Evolutionary conservation across 2,329 filamentous ascomycete genomes (phyloP), one percentile per base, ranked within the genome.

Genomic region (Fusarium albosuccineum): DNA sequence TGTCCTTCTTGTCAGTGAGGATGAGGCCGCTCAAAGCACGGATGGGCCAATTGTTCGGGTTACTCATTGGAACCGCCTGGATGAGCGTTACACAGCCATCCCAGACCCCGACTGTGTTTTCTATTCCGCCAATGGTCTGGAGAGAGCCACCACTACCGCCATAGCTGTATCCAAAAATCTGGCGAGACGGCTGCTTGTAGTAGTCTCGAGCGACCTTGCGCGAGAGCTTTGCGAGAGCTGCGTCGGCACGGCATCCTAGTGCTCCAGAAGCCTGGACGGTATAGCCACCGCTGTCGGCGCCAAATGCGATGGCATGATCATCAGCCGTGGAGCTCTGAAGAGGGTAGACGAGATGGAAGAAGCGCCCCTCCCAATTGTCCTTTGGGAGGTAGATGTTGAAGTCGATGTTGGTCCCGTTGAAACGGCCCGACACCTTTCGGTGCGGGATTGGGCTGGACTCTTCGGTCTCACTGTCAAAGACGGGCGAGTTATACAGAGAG

Each of bases 381-480:
- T 61, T 68, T 5, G 71, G 67, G 7, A 73, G 64, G 40, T 72
- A 73, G 9, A 73, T 64, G 5, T 66, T 73, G 40, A 73, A 71
- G 27, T 66, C 61, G 13, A 67, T 54, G 5, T n/a, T 13, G 0
- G 64, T 74, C 11, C 61, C 60, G 11, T 59, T 36, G 26, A 73
- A 67, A 30, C 67, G 63, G 0, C 68, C 70, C 0, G 63, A 58
- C 13, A 73, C 50, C 34, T 8, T 62, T 8, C 29, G 37, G 37
- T 74, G 71, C 6, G 54, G 48, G 2, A 56, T 36, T 2, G 70
- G 70, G 6, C 1, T 10, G 4, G 14, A 17, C 2, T 60, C 36
- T 26, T 70, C 50, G 0, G 51, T 46, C 10, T 68, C 66, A 5
- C 9, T 26, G 36, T 68, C 66, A 17, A 74, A 26, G 2, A 73